These are phyloP conservation scores for Globisporangium cystogenes DNA, from an alignment of 352 stramenopile genomes.

Conservation along the genomic window DNA sequence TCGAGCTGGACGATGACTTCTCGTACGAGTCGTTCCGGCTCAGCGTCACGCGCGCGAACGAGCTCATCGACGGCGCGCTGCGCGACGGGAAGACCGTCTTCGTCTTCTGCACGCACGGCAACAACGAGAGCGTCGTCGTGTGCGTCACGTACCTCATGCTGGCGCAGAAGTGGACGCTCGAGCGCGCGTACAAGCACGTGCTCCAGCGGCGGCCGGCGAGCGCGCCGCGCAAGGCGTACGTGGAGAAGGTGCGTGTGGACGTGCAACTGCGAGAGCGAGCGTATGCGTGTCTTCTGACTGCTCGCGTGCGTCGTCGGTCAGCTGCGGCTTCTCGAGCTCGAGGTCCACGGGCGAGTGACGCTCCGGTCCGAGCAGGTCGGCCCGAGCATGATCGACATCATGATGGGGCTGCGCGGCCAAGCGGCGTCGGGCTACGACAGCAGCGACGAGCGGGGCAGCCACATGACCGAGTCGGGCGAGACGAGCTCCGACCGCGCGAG, in stretches of 20 bases:
- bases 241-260: slow-evolving; percentile 48
- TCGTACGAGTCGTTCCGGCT: slow-evolving; percentile 52
- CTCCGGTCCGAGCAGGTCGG: slow-evolving; percentile 54
- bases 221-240: slow-evolving; percentile 54
- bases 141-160: slow-evolving; percentile 68
- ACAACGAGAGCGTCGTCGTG: slow-evolving; percentile 63
- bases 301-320: too few species aligned
- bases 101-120: slow-evolving; percentile 69
- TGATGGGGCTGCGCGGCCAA: slow-evolving; percentile 52
- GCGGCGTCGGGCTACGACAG: slow-evolving; percentile 22
- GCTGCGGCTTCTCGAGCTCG: slow-evolving; percentile 45
- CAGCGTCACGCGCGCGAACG: slow-evolving; percentile 33
- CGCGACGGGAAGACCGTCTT: slow-evolving; percentile 46
- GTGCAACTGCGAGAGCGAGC: too few species aligned
- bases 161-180: slow-evolving; percentile 47
- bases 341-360: slow-evolving; percentile 54
- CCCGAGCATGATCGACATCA: slow-evolving; percentile 73
- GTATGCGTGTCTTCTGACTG: slow-evolving; percentile 9
- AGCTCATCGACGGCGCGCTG: slow-evolving; percentile 34
- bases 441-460: slow-evolving; percentile 35
- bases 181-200: slow-evolving; percentile 56
- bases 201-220: slow-evolving; percentile 51
- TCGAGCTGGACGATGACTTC: slow-evolving; percentile 63
- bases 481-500: slow-evolving; percentile 49
- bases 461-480: slow-evolving; percentile 31